Evolutionary conservation across 768 basidiomycete genomes (phyloP).

Genomic region (Hydnomerulius pinastri): DNA sequence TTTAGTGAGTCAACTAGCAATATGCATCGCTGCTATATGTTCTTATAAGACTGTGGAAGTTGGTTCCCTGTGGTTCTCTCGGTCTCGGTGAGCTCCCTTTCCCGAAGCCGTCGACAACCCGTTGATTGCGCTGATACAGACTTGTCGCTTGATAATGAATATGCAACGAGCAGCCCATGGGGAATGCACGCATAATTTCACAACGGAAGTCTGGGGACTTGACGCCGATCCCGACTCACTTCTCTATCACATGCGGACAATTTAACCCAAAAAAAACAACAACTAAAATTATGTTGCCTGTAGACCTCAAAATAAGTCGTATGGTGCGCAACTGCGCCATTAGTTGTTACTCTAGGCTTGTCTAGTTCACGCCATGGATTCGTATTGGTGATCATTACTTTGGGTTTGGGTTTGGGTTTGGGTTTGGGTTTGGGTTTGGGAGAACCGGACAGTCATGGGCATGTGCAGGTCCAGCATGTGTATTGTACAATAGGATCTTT

Average conservation of each 20-base stretch:
- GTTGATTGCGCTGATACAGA: constrained; percentile 5
- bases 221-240: not conserved
- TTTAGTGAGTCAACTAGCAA: not conserved
- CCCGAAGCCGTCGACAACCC: not conserved
- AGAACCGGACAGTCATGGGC: too few species aligned
- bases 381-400: too few species aligned
- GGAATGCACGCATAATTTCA: not conserved
- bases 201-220: constrained; percentile 16
- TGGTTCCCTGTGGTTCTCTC: constrained; percentile 21
- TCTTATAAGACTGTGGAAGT: constrained; percentile 4
- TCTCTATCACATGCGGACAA: constrained; percentile 11
- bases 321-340: too few species aligned
- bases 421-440: too few species aligned
- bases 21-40: not conserved
- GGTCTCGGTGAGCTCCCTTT: constrained; percentile 15
- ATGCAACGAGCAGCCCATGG: not conserved
- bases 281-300: too few species aligned
- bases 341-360: too few species aligned
- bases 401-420: too few species aligned
- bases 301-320: too few species aligned
- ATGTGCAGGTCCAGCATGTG: too few species aligned
- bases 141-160: constrained; percentile 20
- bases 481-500: too few species aligned
- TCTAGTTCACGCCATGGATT: too few species aligned
- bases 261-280: too few species aligned